phyloP scores from a whole-genome alignment of 2,329 filamentous ascomycete species.

The Colletotrichum plurivorum region DNA sequence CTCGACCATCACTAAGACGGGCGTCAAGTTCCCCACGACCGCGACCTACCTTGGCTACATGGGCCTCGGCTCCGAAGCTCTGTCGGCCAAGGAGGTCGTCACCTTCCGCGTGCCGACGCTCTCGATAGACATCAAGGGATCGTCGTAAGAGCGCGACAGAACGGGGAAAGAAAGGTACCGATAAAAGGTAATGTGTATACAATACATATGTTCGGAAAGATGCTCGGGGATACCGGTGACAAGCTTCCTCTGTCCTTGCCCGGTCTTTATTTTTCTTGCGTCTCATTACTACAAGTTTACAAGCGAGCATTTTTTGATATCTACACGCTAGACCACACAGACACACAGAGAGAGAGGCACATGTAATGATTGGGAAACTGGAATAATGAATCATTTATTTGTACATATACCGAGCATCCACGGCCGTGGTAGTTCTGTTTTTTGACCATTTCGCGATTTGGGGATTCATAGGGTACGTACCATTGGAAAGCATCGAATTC shows the following conservation, averaged over 20 bases:
- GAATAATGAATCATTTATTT: constrained; percentile 33
- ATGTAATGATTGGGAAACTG: constrained; percentile 33
- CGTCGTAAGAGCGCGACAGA: background rate
- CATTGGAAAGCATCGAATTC: too few relatives aligned
- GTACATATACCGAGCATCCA: constrained; percentile 6
- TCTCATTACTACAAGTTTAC: constrained; percentile 3
- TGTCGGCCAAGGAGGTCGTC: constrained; percentile 57
- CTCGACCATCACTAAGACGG: constrained; percentile 41
- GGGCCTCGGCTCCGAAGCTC: constrained; percentile 66
- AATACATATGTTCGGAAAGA: background rate
- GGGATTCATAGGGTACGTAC: too few relatives aligned
- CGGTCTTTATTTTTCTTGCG: background rate
- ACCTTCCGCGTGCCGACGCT: constrained; percentile 62
- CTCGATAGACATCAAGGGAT: constrained; percentile 49
- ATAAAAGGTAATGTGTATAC: constrained; percentile 34
- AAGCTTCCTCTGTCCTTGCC: background rate
- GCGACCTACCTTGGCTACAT: constrained; percentile 66
- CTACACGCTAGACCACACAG: constrained; percentile 20
- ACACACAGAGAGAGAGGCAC: background rate
- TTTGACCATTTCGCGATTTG: background rate
- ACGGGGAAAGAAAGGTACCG: background rate
- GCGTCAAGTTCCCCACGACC: constrained; percentile 52
- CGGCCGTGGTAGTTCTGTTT: background rate
- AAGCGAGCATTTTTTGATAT: constrained; percentile 41
- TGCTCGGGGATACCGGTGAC: too few relatives aligned